Evolutionary conservation across 192 early-diverging fungal genomes (phyloP), one percentile per base, ranked within the genome.

Genomic region (Backusella psychrophila): DNA sequence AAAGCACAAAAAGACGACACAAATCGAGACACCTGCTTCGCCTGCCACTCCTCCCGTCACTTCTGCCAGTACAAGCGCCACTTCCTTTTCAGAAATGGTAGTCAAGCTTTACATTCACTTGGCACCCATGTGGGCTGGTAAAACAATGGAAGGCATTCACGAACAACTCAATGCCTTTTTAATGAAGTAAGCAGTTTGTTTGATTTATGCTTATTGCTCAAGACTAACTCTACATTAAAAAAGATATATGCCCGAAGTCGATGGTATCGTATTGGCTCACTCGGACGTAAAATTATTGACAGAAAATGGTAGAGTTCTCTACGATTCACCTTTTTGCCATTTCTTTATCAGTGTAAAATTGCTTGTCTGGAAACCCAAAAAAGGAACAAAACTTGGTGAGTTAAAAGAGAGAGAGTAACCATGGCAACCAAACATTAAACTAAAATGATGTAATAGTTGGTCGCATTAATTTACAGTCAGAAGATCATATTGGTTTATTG

Each of bases 401-500:
- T 81, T 2, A 33, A 33, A 33, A 33, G 33, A 33, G 33, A 33
- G 33, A 29, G 29, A 77, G 9, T 3, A 4, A 15, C 23, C 23
- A 59, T 41, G 11, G 4, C 63, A 66, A 34, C 11, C 1, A 15
- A 67, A 21, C 0, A 23, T 17, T 2, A 63, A 26, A 63, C 11
- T 26, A 29, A 29, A 29, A 11, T 9, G n/a, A 23, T 26, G 9
- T 21, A 21, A 56, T 33, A 93, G 92, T 86, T 36, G 94, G 93
- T 63, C 84, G 90, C 7, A 96, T 98, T 77, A 98, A 95, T 83
- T 91, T 97, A 67, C 94, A 97, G 65, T 97, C 96, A 59, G 88
- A 93, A 6, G 95, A 96, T 81, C 97, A 99, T 74, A 93, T 99
- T 79, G 97, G 96, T 77, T 85, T 97, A 31, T 87, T 99, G 59